phyloP scores from a whole-genome alignment of 208 protist genomes.

The Tetramitus jugosus region DNA sequence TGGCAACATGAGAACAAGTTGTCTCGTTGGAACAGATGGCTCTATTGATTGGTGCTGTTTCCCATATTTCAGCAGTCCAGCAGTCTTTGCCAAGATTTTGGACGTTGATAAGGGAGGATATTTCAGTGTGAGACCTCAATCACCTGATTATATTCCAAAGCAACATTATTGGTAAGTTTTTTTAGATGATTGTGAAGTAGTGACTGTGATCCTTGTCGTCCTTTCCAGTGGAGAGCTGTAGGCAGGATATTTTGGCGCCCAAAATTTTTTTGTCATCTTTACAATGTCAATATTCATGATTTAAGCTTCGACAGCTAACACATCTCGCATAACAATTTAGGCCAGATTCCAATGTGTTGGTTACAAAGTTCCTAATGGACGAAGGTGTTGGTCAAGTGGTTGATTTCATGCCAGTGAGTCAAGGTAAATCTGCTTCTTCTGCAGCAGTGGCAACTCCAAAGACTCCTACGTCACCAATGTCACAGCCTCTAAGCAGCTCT shows the following conservation, averaged over 20 bases:
- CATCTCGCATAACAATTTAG: too few relatives aligned
- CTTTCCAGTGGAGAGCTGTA: neutral
- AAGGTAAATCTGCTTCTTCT: neutral
- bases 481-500: too few relatives aligned
- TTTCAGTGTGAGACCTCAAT: neutral
- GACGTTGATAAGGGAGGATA: neutral
- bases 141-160: neutral
- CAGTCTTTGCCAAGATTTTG: neutral
- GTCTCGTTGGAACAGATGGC: neutral
- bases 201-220: neutral
- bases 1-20: neutral
- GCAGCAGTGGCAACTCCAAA: neutral
- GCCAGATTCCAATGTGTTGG: neutral
- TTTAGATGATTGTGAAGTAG: neutral
- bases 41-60: conserved; percentile 13
- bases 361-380: neutral
- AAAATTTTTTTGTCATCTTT: too few relatives aligned
- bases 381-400: conserved; percentile 10
- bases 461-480: neutral
- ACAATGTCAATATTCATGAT: too few relatives aligned
- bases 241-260: neutral
- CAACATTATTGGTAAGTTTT: neutral
- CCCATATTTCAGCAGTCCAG: neutral
- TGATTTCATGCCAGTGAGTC: neutral
- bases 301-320: too few relatives aligned